phyloP scores from a whole-genome alignment of 805 yeast genomes.

The Candida ipomoeae region DNA sequence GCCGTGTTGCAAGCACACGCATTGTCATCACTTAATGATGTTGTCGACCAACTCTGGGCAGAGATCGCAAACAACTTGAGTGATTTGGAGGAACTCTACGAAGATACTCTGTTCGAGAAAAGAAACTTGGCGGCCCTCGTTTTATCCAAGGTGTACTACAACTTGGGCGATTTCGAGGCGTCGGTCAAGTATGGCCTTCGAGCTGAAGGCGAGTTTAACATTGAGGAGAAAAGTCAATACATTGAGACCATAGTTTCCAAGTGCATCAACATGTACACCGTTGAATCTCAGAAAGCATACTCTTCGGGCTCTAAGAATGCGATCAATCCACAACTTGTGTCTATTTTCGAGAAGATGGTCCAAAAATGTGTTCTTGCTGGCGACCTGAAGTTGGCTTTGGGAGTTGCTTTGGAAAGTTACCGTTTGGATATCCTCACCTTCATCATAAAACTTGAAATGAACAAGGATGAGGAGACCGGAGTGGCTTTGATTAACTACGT shows the following conservation, averaged over 20 bases:
- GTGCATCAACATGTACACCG: conserved; percentile 80
- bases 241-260: conserved; percentile 92
- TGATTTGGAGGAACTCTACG: conserved; percentile 87
- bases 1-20: conserved; percentile 76
- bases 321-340: conserved; percentile 59
- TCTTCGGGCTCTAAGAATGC: conserved; percentile 19
- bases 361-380: conserved; percentile 66
- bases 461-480: conserved; percentile 48
- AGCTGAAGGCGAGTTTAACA: conserved; percentile 76
- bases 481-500: conserved; percentile 65
- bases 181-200: conserved; percentile 85
- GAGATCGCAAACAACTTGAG: conserved; percentile 89
- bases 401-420: conserved; percentile 84
- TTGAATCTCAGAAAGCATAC: conserved; percentile 49
- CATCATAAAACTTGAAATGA: conserved; percentile 44
- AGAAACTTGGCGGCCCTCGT: conserved; percentile 85
- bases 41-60: conserved; percentile 94
- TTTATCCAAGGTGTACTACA: conserved; percentile 85
- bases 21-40: conserved; percentile 68
- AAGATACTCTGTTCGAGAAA: conserved; percentile 72
- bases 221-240: conserved; percentile 74
- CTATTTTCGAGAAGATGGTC: conserved; percentile 83
- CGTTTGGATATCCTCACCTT: conserved; percentile 74
- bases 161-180: conserved; percentile 88
- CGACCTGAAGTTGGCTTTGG: conserved; percentile 79